Base-by-base conservation (phyloP, 176 grass and related monocot genomes). In the Eleusine indica region DNA sequence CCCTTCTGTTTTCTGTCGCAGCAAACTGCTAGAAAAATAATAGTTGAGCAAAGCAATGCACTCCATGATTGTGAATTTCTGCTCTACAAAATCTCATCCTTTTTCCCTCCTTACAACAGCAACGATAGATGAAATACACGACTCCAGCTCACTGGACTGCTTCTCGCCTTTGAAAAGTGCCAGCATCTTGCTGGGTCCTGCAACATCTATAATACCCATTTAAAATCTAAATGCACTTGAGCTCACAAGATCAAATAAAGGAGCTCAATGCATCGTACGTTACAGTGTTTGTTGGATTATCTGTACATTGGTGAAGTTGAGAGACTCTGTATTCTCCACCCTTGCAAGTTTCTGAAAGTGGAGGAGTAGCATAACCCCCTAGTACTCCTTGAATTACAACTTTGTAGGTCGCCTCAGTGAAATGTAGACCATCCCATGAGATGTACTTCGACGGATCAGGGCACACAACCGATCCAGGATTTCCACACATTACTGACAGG, bases 391-490 rank as follows among this genome's bases (percentile, higher is more conserved):
- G 91, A 79, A 92, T 90, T 41, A 97, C 76, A 37, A 93, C 67
- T 78, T 91, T 93, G 68, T 97, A 97, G 49, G 84, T 86, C 12
- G 91, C 87, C 66, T 97, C 94, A 0, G 94, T 97, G 75, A 97
- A 90, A 84, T 97, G 94, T 37, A 97, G 85, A 17, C 94, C 91
- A 77, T 97, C 94, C 94, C 94, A 97, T 70, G 94, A 97, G 54
- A 88, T 78, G 77, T 97, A 97, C 72, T 84, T 89, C 38, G 91
- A 97, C 58, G 94, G 89, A 41, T 97, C 78, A 42, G 86, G 37
- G 67, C 91, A 97, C 41, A 97, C 73, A 0, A 58, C 52, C 64
- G 94, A 91, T 72, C 87, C 91, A 69, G 91, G 91, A 14, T 83
- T 44, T 69, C 94, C 94, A 5, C 94, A 97, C 69, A 89, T 19